phyloP scores from a whole-genome alignment of 2,329 filamentous ascomycete species.

The Colletotrichum higginsianum region DNA sequence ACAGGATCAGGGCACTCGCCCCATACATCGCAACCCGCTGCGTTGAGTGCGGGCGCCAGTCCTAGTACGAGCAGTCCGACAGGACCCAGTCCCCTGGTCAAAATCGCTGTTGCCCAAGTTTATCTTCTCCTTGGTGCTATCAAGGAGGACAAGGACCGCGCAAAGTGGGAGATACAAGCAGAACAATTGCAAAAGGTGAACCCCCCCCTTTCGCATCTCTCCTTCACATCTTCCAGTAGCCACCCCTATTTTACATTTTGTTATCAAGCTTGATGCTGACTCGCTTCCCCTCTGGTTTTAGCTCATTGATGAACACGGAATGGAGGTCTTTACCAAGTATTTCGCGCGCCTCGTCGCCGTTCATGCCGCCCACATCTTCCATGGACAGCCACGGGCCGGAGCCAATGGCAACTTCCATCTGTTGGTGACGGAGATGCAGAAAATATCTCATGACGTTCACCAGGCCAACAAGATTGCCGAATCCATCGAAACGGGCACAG shows the following conservation, averaged over 20 bases:
- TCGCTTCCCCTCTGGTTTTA: constrained; percentile 53
- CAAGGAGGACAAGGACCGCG: constrained; percentile 91
- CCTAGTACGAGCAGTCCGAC: constrained; percentile 75
- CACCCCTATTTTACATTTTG: background rate
- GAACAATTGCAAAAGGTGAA: constrained; percentile 93
- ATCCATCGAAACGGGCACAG: constrained; percentile 89
- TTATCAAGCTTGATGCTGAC: constrained; percentile 37
- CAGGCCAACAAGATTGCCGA: constrained; percentile 94
- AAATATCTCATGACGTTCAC: constrained; percentile 83
- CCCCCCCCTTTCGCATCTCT: constrained; percentile 16
- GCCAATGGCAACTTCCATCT: constrained; percentile 89
- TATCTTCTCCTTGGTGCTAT: constrained; percentile 94
- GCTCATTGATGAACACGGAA: constrained; percentile 97
- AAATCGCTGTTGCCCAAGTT: constrained; percentile 95
- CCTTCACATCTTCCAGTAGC: constrained; percentile 19
- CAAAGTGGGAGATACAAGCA: constrained; percentile 93
- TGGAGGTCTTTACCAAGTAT: constrained; percentile 98
- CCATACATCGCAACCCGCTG: constrained; percentile 70
- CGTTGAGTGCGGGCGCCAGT: constrained; percentile 73
- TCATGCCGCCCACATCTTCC: constrained; percentile 94
- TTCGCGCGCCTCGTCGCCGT: constrained; percentile 92
- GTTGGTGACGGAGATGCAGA: constrained; percentile 86
- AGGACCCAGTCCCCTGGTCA: constrained; percentile 80
- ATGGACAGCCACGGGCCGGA: constrained; percentile 79
- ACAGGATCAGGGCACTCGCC: constrained; percentile 70